Evolutionary conservation across 306 rosid species (phyloP).

Genomic region (Sophora flavescens): DNA sequence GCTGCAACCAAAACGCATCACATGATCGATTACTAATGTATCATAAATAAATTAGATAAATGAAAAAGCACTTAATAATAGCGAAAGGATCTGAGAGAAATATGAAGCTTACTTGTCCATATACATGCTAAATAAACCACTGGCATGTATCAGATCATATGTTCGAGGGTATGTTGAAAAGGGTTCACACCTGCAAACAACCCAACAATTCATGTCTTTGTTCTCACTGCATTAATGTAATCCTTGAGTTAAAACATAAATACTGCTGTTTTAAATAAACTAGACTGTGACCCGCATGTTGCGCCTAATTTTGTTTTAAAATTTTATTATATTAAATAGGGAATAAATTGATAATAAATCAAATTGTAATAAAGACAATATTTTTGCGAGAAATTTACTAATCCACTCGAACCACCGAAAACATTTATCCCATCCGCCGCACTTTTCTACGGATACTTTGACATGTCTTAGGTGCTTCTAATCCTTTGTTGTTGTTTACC

Average conservation of each 20-base stretch:
- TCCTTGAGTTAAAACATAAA: neutral
- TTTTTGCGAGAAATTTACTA: no score
- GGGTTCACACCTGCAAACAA: slow-evolving; percentile 65
- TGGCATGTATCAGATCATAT: slow-evolving; percentile 68
- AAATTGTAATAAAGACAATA: no score
- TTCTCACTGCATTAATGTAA: no score
- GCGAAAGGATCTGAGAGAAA: neutral
- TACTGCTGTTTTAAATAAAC: neutral
- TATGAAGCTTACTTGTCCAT: slow-evolving; percentile 55
- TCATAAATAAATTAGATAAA: neutral
- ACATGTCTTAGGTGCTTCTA: no score
- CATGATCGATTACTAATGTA: neutral
- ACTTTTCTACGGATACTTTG: no score
- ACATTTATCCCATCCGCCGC: no score
- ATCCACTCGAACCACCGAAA: no score
- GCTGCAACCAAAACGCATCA: slow-evolving; percentile 38
- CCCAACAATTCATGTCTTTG: neutral
- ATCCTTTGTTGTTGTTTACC: no score
- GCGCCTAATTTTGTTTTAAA: no score
- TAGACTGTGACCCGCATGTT: no score
- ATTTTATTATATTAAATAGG: no score
- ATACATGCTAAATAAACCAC: slow-evolving; percentile 58
- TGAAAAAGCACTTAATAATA: neutral
- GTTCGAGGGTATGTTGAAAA: slow-evolving; percentile 71
- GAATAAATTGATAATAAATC: no score